These are phyloP conservation scores for Wickerhamomyces pijperi DNA, from an alignment of 805 yeast genomes.

Conservation along the genomic window DNA sequence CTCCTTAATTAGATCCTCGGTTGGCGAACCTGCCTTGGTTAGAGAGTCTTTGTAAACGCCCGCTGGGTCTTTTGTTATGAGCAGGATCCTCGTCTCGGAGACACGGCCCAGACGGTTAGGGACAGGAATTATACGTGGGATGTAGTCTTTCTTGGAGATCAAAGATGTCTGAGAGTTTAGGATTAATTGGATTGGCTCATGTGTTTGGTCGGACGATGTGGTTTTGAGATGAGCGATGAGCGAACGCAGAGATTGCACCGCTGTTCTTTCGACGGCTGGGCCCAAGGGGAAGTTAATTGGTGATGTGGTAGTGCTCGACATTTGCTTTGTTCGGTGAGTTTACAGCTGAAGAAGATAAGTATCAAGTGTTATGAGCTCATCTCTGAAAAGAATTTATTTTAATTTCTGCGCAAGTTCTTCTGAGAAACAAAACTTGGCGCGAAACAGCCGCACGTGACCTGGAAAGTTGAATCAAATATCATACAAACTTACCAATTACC, in stretches of 20 bases:
- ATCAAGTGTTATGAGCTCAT: too few relatives aligned
- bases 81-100: conserved; percentile 38
- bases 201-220: conserved; percentile 5
- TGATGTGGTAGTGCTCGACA: background rate
- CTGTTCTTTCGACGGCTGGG: conserved; percentile 4
- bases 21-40: conserved; percentile 17
- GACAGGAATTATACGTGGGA: conserved; percentile 51
- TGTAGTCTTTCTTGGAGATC: conserved; percentile 31
- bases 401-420: too few relatives aligned
- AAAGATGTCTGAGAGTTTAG: conserved; percentile 38
- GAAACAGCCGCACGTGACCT: too few relatives aligned
- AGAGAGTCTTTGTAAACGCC: too few relatives aligned
- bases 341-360: too few relatives aligned
- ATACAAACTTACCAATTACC: too few relatives aligned
- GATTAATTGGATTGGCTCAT: conserved; percentile 21
- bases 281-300: conserved; percentile 6
- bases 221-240: conserved; percentile 22
- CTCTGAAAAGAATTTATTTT: too few relatives aligned
- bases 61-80: conserved; percentile 70
- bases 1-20: conserved; percentile 11
- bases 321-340: too few relatives aligned
- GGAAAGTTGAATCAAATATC: too few relatives aligned
- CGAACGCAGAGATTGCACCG: conserved; percentile 15
- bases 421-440: too few relatives aligned
- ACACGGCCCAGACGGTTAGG: conserved; percentile 38